Evolutionary conservation across 441 rosid species (phyloP).

Genomic region (Erysimum pusillum): DNA sequence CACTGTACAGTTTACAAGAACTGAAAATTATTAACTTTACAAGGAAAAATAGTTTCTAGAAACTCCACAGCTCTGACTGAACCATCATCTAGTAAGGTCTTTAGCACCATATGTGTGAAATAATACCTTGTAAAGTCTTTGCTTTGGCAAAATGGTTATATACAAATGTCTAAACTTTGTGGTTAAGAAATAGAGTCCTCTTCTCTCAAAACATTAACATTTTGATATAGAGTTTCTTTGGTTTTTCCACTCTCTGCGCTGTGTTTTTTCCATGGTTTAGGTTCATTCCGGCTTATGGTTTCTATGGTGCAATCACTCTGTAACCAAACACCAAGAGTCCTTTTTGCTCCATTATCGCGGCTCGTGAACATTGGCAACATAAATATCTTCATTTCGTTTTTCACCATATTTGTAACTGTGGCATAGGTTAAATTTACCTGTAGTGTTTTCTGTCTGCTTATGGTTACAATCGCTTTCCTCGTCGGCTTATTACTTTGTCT

Average conservation of each 20-base stretch:
- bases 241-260: not conserved
- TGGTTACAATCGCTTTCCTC: slow-evolving; percentile 34
- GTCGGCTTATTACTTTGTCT: slow-evolving; percentile 39
- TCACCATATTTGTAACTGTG: slow-evolving; percentile 8
- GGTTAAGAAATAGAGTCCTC: slow-evolving; percentile 10
- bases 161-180: slow-evolving; percentile 9
- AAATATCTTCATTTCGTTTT: not conserved
- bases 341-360: not conserved
- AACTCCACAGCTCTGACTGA: slow-evolving; percentile 10
- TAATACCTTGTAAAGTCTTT: not conserved
- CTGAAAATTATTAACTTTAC: slow-evolving; percentile 10
- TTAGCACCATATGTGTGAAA: slow-evolving; percentile 24
- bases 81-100: slow-evolving; percentile 17
- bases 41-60: not conserved
- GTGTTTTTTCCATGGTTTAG: slow-evolving; percentile 13
- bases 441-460: slow-evolving; percentile 29
- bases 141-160: not conserved
- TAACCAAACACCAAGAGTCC: slow-evolving; percentile 18
- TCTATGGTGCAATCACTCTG: not conserved
- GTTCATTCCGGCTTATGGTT: not conserved
- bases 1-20: not conserved
- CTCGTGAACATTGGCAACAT: slow-evolving; percentile 15
- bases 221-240: not conserved
- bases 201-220: not conserved
- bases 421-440: not conserved